Evolutionary conservation across 441 rosid species (phyloP).

Genomic region (Erodium texanum): DNA sequence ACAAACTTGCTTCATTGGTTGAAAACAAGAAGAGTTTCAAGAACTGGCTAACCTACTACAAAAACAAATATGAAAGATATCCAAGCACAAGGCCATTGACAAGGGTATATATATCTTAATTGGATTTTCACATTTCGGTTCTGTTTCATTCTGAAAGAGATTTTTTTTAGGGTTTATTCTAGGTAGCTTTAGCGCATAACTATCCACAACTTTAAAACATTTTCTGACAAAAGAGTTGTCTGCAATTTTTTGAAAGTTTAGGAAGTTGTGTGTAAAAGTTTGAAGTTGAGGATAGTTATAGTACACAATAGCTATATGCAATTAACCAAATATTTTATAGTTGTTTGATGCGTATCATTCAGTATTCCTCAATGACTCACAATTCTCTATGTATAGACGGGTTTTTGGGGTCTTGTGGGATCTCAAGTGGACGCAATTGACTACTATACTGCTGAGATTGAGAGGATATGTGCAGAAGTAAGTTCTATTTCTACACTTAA

Average conservation of each 20-base stretch:
- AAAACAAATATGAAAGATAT: conserved; percentile 52
- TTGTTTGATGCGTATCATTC: not conserved
- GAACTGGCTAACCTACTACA: conserved; percentile 87
- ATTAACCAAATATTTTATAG: not conserved
- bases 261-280: too few relatives aligned
- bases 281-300: too few relatives aligned
- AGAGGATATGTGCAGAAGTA: conserved; percentile 61
- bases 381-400: conserved; percentile 41
- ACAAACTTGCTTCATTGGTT: conserved; percentile 77
- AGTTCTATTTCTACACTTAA: conserved; percentile 25
- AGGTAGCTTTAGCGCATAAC: too few relatives aligned
- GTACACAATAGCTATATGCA: too few relatives aligned
- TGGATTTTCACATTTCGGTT: conserved; percentile 6
- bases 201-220: too few relatives aligned
- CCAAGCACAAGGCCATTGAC: conserved; percentile 39
- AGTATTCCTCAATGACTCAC: not conserved
- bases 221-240: too few relatives aligned
- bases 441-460: conserved; percentile 47
- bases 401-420: conserved; percentile 80
- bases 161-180: too few relatives aligned
- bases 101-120: conserved; percentile 46
- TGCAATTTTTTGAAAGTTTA: too few relatives aligned
- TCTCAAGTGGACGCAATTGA: conserved; percentile 76
- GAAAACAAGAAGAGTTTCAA: conserved; percentile 46
- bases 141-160: not conserved